Percentiles rank a stretch among this genome's conserved stretches.
Evolutionary conservation across 1,284 basidiomycete species (phyloP).

Genomic region (Grifola frondosa): DNA sequence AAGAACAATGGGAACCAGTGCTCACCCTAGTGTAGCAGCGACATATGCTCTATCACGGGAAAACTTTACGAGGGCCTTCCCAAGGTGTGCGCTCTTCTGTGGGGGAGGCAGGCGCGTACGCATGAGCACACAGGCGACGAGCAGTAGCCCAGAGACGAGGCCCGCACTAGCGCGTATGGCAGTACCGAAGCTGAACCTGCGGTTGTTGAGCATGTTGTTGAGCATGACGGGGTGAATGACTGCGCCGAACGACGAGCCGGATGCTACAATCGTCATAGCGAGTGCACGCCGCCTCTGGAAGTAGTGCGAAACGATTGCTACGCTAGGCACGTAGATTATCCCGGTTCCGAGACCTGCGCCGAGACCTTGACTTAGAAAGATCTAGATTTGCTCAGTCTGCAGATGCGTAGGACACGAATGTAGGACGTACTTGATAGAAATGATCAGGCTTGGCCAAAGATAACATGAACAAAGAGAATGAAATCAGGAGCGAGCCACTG

Average conservation of each 20-base stretch:
- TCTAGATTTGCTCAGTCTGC: constrained; percentile 4
- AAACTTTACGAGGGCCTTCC: constrained; percentile 7
- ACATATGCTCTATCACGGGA: constrained; percentile 10
- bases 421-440: constrained; percentile 24
- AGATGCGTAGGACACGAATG: not conserved
- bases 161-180: constrained; percentile 25
- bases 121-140: constrained; percentile 18
- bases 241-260: constrained; percentile 33
- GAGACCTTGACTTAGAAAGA: constrained; percentile 35
- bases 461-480: constrained; percentile 30
- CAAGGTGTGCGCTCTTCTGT: not conserved
- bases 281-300: constrained; percentile 43
- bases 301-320: constrained; percentile 43
- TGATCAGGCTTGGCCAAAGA: constrained; percentile 27
- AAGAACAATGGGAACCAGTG: not conserved
- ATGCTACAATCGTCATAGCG: constrained; percentile 48
- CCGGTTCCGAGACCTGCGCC: constrained; percentile 44
- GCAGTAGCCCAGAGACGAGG: constrained; percentile 12
- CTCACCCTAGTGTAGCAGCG: constrained; percentile 13
- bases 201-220: constrained; percentile 40
- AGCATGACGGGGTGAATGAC: constrained; percentile 53
- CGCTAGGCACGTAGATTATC: constrained; percentile 41
- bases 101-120: constrained; percentile 10
- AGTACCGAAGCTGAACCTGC: constrained; percentile 40
- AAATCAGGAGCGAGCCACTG: constrained; percentile 7